A percentile compares a stretch with the other conserved stretches of the same genome.
phyloP scores from a whole-genome alignment of 805 yeast genomes.

The Jamesozyma rosinii region DNA sequence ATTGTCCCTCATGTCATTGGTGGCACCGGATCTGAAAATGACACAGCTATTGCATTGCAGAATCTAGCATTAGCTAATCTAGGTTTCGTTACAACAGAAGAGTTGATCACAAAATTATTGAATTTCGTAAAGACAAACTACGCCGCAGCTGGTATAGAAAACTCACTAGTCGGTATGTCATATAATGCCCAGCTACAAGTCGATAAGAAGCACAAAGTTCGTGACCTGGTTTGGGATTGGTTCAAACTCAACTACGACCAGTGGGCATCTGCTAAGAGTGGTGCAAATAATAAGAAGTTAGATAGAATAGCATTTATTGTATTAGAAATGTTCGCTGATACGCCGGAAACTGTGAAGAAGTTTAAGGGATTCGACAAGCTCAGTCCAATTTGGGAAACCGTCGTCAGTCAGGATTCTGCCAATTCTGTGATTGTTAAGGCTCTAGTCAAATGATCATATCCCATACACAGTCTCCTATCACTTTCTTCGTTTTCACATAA shows the following conservation, averaged over 20 bases:
- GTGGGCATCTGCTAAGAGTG: constrained; percentile 38
- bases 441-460: neutral
- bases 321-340: constrained; percentile 17
- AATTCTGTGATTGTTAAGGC: neutral
- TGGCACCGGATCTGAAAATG: constrained; percentile 15
- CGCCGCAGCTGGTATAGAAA: constrained; percentile 43
- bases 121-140: constrained; percentile 50
- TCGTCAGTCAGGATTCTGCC: neutral
- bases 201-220: constrained; percentile 7
- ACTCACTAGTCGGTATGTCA: constrained; percentile 48
- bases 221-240: constrained; percentile 35
- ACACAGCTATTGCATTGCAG: constrained; percentile 33
- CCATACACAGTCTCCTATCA: too few relatives aligned
- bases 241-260: constrained; percentile 41
- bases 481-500: too few relatives aligned
- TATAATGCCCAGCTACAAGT: constrained; percentile 21
- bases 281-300: constrained; percentile 34
- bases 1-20: constrained; percentile 31
- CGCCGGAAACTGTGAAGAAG: neutral
- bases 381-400: constrained; percentile 1
- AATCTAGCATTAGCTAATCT: constrained; percentile 47
- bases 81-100: constrained; percentile 32
- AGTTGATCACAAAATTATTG: constrained; percentile 43
- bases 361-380: neutral
- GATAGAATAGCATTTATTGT: constrained; percentile 25